Conservation (phyloP, 169 alveolate genomes). For the Cryptosporidium parvum region DNA sequence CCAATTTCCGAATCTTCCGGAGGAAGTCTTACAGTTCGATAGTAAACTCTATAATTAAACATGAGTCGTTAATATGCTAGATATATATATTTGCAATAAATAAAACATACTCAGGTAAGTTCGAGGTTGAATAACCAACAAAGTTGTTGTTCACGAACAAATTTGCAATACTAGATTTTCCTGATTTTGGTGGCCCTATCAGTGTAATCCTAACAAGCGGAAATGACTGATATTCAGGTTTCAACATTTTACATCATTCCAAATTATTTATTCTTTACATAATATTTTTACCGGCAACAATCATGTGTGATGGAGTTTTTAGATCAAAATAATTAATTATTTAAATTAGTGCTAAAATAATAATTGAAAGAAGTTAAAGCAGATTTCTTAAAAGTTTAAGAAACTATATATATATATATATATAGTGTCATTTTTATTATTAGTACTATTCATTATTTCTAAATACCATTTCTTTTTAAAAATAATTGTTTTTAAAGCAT, state of each 20-base stretch:
- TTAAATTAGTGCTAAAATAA: background rate
- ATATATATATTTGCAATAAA: background rate
- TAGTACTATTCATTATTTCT: background rate
- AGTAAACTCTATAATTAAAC: conserved; percentile 26
- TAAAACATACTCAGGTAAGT: conserved; percentile 51
- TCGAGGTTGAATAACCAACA: conserved; percentile 1
- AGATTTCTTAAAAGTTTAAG: background rate
- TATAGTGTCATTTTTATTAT: background rate
- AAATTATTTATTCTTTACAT: background rate
- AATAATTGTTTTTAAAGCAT: background rate
- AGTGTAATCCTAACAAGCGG: conserved; percentile 64
- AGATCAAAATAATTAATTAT: conserved; percentile 20
- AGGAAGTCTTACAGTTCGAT: conserved; percentile 64
- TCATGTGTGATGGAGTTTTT: conserved; percentile 55
- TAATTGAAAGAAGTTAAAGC: background rate
- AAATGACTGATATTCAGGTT: conserved; percentile 69
- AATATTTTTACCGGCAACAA: conserved; percentile 15
- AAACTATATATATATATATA: background rate
- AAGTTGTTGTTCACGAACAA: conserved; percentile 33
- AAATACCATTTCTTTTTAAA: background rate
- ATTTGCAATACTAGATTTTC: conserved; percentile 71
- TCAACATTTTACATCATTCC: conserved; percentile 27
- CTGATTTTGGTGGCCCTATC: conserved; percentile 69
- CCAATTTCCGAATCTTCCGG: conserved; percentile 69
- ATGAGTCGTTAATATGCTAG: background rate